Evolutionary conservation across 2,329 filamentous ascomycete genomes (phyloP).

Genomic region (Colletotrichum sp.): DNA sequence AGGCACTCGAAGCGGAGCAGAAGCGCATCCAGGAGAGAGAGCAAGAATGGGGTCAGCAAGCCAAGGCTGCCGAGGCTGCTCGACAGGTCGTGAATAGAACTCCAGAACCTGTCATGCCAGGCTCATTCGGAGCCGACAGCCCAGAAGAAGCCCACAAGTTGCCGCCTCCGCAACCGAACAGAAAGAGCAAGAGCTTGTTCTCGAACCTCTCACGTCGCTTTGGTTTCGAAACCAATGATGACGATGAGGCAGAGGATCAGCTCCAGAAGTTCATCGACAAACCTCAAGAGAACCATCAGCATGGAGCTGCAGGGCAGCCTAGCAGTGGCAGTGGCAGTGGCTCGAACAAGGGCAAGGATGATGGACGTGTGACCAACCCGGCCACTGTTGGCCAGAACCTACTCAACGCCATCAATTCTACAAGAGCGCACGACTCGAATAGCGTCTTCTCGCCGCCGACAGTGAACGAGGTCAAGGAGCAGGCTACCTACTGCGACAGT

Average conservation of each 20-base stretch:
- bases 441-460: slow-evolving; percentile 75
- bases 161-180: slow-evolving; percentile 35
- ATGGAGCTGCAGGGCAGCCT: neutral
- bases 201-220: slow-evolving; percentile 71
- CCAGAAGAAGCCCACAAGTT: slow-evolving; percentile 51
- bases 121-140: slow-evolving; percentile 70
- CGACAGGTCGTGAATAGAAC: slow-evolving; percentile 41
- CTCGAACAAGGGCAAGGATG: slow-evolving; percentile 38
- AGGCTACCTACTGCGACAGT: slow-evolving; percentile 85
- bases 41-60: slow-evolving; percentile 49
- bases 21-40: slow-evolving; percentile 66
- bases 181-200: slow-evolving; percentile 65
- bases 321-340: neutral
- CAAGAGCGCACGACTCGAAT: slow-evolving; percentile 76
- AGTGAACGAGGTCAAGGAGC: slow-evolving; percentile 78
- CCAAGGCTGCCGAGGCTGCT: slow-evolving; percentile 43
- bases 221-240: slow-evolving; percentile 63
- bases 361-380: slow-evolving; percentile 63
- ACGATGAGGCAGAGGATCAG: slow-evolving; percentile 45
- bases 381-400: slow-evolving; percentile 72
- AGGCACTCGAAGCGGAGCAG: slow-evolving; percentile 75
- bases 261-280: slow-evolving; percentile 51
- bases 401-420: slow-evolving; percentile 78
- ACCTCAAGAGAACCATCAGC: slow-evolving; percentile 23
- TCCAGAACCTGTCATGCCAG: slow-evolving; percentile 69